A percentile compares a stretch with the other conserved stretches of the same genome.
Evolutionary conservation across 2,329 filamentous ascomycete species (phyloP).

Genomic region (Colletotrichum sp.): DNA sequence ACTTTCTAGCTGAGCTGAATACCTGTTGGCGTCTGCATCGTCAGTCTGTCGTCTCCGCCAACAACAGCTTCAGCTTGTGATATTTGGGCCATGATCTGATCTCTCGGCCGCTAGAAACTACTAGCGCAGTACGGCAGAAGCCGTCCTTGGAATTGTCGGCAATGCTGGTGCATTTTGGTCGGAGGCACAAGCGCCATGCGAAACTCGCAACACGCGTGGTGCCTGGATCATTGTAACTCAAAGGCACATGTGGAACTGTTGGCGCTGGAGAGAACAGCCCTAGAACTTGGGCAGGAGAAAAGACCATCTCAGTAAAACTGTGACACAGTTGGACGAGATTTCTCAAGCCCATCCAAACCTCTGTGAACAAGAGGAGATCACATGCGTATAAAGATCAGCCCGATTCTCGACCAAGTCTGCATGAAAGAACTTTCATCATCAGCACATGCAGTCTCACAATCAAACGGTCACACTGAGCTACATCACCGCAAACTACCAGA

Average conservation of each 20-base stretch:
- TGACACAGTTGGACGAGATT: neutral
- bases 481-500: neutral
- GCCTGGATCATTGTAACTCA: neutral
- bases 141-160: neutral
- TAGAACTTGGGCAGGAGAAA: neutral
- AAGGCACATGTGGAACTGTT: neutral
- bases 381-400: neutral
- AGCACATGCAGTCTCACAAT: neutral
- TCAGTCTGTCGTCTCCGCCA: neutral
- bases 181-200: neutral
- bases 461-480: too few species aligned
- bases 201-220: neutral
- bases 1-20: neutral
- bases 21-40: neutral
- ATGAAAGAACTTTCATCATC: neutral
- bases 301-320: neutral
- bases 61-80: neutral
- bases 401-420: neutral
- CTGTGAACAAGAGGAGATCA: rapidly evolving
- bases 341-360: neutral
- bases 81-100: neutral
- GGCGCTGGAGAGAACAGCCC: neutral
- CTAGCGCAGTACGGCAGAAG: neutral
- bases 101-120: neutral
- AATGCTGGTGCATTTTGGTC: neutral